Evolutionary conservation across 2,329 filamentous ascomycete genomes (phyloP), one percentile per base, ranked within the genome.

Genomic region (Truncatella angustata): DNA sequence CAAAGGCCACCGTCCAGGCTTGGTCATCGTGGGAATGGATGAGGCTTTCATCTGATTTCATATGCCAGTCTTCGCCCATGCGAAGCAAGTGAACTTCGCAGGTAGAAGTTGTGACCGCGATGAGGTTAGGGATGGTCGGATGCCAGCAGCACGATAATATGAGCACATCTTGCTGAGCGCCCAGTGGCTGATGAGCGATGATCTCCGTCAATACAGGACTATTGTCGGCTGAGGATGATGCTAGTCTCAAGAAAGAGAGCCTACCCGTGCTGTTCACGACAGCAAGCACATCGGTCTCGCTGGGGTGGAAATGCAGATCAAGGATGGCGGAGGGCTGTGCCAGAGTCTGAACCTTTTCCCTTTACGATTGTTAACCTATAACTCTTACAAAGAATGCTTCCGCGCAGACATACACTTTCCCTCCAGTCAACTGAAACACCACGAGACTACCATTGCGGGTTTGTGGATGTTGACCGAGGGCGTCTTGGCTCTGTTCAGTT

Each of bases 291-390:
- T 78, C 76, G 46, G 69, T 71, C 6, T 61, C 61, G 49, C 75
- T 64, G 1, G 81, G 82, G 54, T 86, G 83, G 67, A 97, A 97
- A 60, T 92, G 90, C 26, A 97, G 74, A 66, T 97, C 92, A 49
- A 97, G 79, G 24, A 97, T 80, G 5, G 90, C 92, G 49, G 85
- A 90, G 4, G 84, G 80, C 20, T 88, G 84, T 4, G 73, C 63
- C 4, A 86, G 57, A 1, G 79, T 86, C 63, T 90, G 82, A 4
- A 86, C 62, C 51, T 79, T 73, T 2, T 67, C n/a, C n/a, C n/a
- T n/a, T n/a, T n/a, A n/a, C n/a, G n/a, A n/a, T n/a, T n/a, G n/a
- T n/a, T n/a, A n/a, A n/a, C n/a, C n/a, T n/a, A n/a, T n/a, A n/a
- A n/a, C n/a, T n/a, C n/a, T n/a, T n/a, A n/a, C n/a, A n/a, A n/a